phyloP scores from a whole-genome alignment of 2,329 filamentous ascomycete species.

The Laburnicola sp. region DNA sequence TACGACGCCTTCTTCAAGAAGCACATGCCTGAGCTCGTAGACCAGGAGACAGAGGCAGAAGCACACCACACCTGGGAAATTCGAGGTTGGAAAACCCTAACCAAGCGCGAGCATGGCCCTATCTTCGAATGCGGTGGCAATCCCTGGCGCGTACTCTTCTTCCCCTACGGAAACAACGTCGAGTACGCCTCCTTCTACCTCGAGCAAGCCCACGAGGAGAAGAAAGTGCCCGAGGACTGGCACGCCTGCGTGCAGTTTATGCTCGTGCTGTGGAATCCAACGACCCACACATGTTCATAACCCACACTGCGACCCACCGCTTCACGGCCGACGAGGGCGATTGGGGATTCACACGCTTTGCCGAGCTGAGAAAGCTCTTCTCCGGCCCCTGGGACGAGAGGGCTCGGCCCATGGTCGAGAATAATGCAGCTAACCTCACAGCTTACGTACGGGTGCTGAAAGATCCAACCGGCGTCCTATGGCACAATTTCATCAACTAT shows the following conservation, averaged over 20 bases:
- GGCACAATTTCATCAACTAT: conserved; percentile 92
- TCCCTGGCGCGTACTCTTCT: conserved; percentile 95
- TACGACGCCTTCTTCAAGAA: conserved; percentile 82
- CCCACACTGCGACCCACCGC: conserved; percentile 84
- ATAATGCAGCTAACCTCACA: conserved; percentile 76
- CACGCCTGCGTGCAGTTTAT: conserved; percentile 96
- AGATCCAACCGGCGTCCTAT: conserved; percentile 84
- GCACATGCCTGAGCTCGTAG: conserved; percentile 74
- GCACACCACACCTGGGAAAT: conserved; percentile 83
- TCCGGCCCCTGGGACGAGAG: conserved; percentile 72
- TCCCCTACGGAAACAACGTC: conserved; percentile 91
- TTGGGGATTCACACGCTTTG: conserved; percentile 98
- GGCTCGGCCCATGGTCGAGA: conserved; percentile 73
- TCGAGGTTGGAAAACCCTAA: conserved; percentile 74
- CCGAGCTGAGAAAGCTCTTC: conserved; percentile 85
- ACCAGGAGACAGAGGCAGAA: conserved; percentile 79
- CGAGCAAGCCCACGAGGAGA: conserved; percentile 85
- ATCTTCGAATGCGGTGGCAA: conserved; percentile 82
- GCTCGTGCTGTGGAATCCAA: conserved; percentile 93
- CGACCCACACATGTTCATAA: conserved; percentile 76
- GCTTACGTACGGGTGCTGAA: conserved; percentile 81
- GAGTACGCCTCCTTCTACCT: conserved; percentile 95
- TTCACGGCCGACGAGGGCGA: conserved; percentile 97
- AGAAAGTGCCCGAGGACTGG: conserved; percentile 82
- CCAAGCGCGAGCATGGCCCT: conserved; percentile 84